A percentile compares a stretch with the other conserved stretches of the same genome.
These are phyloP conservation scores for Eucalyptus virginea DNA, from an alignment of 345 rosid species.

Conservation along the genomic window DNA sequence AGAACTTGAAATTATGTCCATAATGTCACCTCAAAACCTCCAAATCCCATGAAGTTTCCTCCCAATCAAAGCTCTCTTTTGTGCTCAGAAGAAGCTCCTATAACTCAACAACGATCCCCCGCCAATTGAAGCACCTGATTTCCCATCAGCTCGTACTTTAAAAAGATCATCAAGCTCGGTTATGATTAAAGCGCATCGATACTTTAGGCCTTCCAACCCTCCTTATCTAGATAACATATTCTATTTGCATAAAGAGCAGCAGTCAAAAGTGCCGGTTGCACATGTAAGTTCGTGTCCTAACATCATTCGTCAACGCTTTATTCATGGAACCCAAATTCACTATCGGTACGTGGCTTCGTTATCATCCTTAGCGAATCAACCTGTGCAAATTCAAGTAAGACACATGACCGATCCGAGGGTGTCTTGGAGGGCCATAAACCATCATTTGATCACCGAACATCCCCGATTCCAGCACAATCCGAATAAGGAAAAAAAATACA, in stretches of 20 bases:
- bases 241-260: not conserved
- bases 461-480: not conserved
- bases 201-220: not conserved
- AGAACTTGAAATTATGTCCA: not conserved
- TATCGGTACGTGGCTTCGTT: not conserved
- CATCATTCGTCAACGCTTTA: not conserved
- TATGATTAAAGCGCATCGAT: not conserved
- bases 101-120: not conserved
- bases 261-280: not conserved
- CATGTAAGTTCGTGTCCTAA: not conserved
- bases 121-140: not conserved
- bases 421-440: not conserved
- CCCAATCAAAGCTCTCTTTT: not conserved
- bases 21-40: not conserved
- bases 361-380: not conserved
- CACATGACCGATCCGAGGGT: not conserved
- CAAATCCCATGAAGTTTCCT: not conserved
- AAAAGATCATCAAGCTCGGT: not conserved
- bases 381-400: not conserved
- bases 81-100: not conserved
- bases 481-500: not conserved
- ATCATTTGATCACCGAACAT: not conserved
- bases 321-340: not conserved
- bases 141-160: not conserved
- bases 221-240: not conserved